Evolutionary conservation across 192 early-diverging fungal genomes (phyloP).

Genomic region (Dissophora ornata): DNA sequence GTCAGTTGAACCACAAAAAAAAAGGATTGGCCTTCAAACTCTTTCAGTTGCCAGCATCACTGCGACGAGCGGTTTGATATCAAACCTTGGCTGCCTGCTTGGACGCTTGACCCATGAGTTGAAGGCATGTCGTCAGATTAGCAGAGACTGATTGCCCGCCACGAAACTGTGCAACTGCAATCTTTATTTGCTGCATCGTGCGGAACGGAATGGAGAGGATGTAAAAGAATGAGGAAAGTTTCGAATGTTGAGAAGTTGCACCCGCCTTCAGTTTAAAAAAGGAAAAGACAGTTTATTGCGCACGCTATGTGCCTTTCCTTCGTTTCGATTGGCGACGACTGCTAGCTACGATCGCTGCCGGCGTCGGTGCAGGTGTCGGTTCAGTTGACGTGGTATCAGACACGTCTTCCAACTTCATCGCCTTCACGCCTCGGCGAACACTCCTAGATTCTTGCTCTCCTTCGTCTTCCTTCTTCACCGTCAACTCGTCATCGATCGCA

Average conservation of each 20-base stretch:
- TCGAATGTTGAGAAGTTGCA: too few species aligned
- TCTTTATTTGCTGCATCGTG: slow-evolving; percentile 25
- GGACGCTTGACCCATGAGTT: slow-evolving; percentile 69
- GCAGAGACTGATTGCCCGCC: slow-evolving; percentile 64
- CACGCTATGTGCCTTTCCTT: slow-evolving; percentile 9
- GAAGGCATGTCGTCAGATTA: slow-evolving; percentile 71
- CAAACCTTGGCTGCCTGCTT: slow-evolving; percentile 67
- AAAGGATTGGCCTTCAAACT: too few species aligned
- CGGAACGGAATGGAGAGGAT: background rate
- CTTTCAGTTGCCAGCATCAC: too few species aligned
- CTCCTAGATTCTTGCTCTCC: slow-evolving; percentile 2
- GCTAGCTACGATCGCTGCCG: background rate
- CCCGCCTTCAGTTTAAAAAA: too few species aligned
- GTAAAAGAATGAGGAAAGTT: background rate
- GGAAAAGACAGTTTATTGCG: too few species aligned
- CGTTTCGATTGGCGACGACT: slow-evolving; percentile 24
- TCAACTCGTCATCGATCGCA: background rate
- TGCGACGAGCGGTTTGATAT: too few species aligned
- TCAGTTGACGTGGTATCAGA: background rate
- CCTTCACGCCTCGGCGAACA: slow-evolving; percentile 1
- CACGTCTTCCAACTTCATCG: slow-evolving; percentile 20
- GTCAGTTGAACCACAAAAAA: background rate
- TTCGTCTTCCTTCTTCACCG: background rate
- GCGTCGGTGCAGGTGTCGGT: background rate
- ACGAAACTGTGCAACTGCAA: slow-evolving; percentile 81